Evolutionary conservation across 495 filamentous ascomycete species (phyloP).

Genomic region (Aspergillus cristatus): DNA sequence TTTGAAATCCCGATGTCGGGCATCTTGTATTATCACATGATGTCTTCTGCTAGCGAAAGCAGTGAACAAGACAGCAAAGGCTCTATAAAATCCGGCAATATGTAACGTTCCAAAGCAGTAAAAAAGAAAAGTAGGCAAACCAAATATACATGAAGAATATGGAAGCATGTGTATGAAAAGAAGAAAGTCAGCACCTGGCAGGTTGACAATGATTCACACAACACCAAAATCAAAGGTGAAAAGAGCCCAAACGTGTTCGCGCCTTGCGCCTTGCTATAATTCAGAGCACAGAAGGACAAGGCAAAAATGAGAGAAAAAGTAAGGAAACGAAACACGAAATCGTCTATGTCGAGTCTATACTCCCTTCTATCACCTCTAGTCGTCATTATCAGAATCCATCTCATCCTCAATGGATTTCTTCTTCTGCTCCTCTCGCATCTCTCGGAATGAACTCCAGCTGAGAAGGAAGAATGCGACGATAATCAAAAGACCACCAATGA

Average conservation of each 20-base stretch:
- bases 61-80: no score
- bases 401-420: slow-evolving; percentile 45
- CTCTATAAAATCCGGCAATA: no score
- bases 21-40: no score
- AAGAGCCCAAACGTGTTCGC: no score
- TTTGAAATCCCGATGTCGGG: no score
- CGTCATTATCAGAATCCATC: slow-evolving; percentile 31
- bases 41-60: no score
- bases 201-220: no score
- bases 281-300: background rate
- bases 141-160: background rate
- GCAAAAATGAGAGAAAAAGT: background rate
- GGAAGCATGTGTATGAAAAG: no score
- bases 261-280: no score
- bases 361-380: slow-evolving; percentile 23
- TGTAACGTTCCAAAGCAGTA: no score
- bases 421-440: slow-evolving; percentile 76
- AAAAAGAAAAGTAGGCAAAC: background rate
- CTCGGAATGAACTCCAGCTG: slow-evolving; percentile 83
- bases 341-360: background rate
- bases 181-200: no score
- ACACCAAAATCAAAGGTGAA: no score
- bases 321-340: background rate
- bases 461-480: slow-evolving; percentile 76
- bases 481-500: slow-evolving; percentile 79